Evolutionary conservation across 345 rosid species (phyloP).

Genomic region (Lepidium africanum): DNA sequence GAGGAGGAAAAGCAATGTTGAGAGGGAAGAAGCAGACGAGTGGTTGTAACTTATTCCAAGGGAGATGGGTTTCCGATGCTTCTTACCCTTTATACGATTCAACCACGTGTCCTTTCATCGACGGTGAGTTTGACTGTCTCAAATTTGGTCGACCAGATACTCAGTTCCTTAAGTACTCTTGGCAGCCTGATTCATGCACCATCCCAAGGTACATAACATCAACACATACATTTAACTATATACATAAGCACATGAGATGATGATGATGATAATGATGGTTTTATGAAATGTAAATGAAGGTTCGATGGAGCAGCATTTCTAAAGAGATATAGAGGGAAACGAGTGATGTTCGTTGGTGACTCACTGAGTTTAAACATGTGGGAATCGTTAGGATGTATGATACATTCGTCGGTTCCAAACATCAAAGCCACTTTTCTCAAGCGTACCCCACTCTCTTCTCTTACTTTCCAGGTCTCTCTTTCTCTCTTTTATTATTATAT

Average conservation of each 20-base stretch:
- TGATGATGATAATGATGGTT: not conserved
- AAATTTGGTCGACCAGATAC: conserved; percentile 68
- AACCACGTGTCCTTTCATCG: conserved; percentile 66
- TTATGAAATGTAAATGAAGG: conserved; percentile 28
- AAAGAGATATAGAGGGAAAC: conserved; percentile 79
- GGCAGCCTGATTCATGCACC: conserved; percentile 68
- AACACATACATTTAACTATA: not conserved
- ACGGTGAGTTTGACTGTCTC: conserved; percentile 64
- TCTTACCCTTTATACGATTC: conserved; percentile 62
- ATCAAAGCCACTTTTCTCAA: conserved; percentile 35
- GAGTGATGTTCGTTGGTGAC: conserved; percentile 97
- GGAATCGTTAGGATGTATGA: conserved; percentile 72
- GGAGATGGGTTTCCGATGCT: conserved; percentile 58
- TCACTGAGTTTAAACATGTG: conserved; percentile 83
- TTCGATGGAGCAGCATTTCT: conserved; percentile 65
- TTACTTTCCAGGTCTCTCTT: conserved; percentile 47
- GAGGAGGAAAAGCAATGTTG: conserved; percentile 24
- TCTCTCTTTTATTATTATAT: not conserved
- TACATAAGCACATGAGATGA: not conserved
- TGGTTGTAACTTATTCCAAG: conserved; percentile 73
- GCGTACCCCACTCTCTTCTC: conserved; percentile 41
- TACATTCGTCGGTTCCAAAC: conserved; percentile 60
- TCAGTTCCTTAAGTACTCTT: conserved; percentile 71
- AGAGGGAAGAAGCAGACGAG: conserved; percentile 42
- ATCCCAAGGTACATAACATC: conserved; percentile 51